Evolutionary conservation across 768 basidiomycete species (phyloP), one percentile per base, ranked within the genome.

Genomic region (Panellus pusillus): DNA sequence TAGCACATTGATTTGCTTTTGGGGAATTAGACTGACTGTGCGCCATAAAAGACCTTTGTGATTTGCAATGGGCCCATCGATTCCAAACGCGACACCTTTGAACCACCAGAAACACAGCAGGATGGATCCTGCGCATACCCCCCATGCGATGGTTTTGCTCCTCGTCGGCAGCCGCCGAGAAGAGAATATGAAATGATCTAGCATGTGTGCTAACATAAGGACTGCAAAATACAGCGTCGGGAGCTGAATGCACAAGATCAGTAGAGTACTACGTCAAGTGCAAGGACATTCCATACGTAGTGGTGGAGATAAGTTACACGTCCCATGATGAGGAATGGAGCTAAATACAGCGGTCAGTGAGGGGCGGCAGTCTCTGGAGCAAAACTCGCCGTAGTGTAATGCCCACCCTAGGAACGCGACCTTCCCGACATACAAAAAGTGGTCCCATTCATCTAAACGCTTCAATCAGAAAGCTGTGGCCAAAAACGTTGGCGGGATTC

Each of bases 181-280:
- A 3, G 83, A 82, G 74, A 99, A 98, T 63, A 98, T 74, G 70
- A 93, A 90, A 68, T 97, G 93, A 70, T 99, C 95, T 57, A 96
- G 77, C 51, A 98, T 69, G 68, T 97, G 93, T 0, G 87, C 91
- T 41, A 87, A 74, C 89, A 96, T 93, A 47, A 98, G 72, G 44
- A 98, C 92, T 19, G 94, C 80, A 72, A 99, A 99, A 76, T 94
- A 98, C n/a, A 98, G 76, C 0, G 96, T 94, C 6, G 96, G 96
- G 9, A 98, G 84, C 91, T 94, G 62, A 1, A 53, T 24, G 47
- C 9, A 39, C 24, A 39, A 24, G 18, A 38, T 32, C 36, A 42
- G n/a, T 36, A 32, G 11, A 60, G 18, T 19, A 44, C 35, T 43
- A 29, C 24, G 24, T n/a, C 51, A 15, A 39, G 44, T 46, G 28